Percentiles rank a stretch among this genome's conserved stretches.
Conservation (phyloP, 257 asterid species). For the Anisodus acutangulus region DNA sequence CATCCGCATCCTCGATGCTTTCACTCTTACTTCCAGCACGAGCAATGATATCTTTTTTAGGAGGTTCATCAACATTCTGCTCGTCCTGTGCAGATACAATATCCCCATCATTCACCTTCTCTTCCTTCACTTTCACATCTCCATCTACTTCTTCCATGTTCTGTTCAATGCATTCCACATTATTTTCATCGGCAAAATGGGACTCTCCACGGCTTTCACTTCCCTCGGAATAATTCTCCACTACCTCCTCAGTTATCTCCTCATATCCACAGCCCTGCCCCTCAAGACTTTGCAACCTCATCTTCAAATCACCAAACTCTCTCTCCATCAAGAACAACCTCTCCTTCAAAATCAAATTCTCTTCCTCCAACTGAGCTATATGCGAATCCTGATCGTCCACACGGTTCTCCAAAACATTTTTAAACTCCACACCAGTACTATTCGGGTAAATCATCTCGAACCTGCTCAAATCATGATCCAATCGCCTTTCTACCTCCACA, state of each 20-base stretch:
- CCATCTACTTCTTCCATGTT: slow-evolving; percentile 35
- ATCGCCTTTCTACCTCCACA: slow-evolving; percentile 76
- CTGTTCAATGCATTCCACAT: slow-evolving; percentile 51
- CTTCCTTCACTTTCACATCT: slow-evolving; percentile 36
- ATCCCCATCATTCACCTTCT: background rate
- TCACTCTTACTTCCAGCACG: slow-evolving; percentile 13
- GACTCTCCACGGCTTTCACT: slow-evolving; percentile 62
- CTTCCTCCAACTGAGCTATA: slow-evolving; percentile 80
- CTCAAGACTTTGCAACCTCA: slow-evolving; percentile 67
- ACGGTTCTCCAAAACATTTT: slow-evolving; percentile 67
- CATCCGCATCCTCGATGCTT: slow-evolving; percentile 24
- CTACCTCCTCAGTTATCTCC: slow-evolving; percentile 55
- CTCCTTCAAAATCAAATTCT: slow-evolving; percentile 73
- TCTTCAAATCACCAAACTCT: slow-evolving; percentile 66
- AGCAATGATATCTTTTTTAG: background rate
- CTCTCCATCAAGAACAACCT: slow-evolving; percentile 77
- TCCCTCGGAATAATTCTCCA: slow-evolving; percentile 66
- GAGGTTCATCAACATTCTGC: background rate
- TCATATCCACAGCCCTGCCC: slow-evolving; percentile 47
- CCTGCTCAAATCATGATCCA: slow-evolving; percentile 80
- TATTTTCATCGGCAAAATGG: slow-evolving; percentile 53
- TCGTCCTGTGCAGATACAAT: slow-evolving; percentile 18
- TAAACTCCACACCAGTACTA: slow-evolving; percentile 51
- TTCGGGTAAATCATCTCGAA: slow-evolving; percentile 78
- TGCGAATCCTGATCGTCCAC: slow-evolving; percentile 80